Base-by-base conservation (phyloP, 2,329 filamentous ascomycete species). In the Aspergillus hiratsukae region DNA sequence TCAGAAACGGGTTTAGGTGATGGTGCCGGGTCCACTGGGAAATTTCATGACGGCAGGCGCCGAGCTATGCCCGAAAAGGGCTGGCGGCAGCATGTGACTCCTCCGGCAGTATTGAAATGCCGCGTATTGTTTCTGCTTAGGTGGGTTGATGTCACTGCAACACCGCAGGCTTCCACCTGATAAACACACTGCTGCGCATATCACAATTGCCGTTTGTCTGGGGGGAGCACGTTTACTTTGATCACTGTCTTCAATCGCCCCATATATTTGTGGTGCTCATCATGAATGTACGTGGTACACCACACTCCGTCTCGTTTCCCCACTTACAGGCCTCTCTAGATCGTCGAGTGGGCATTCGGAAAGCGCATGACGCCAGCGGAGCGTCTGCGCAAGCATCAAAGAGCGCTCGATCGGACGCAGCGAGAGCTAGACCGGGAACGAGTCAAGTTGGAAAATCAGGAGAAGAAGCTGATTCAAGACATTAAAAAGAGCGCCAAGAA, bases 401-500 rank as follows among this genome's bases (percentile, higher is more conserved):
- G 94, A 67, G 91, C 94, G 65, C 87, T 99, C 62, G 94, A 99
- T 77, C 96, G 97, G 80, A 96, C 94, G 10, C 94, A 97, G 70
- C 87, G 94, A 65, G 94, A 99, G 75, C 84, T 99, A 53, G 94
- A 99, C 71, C 88, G 96, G 61, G 93, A 97, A 74, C 85, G 94
- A 56, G 87, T 92, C 62, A 99, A 99, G 80, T 82, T 99, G 31
- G 94, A 99, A 79, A 96, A 96, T 71, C 94, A 99, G 74, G 94
- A 99, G 80, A 97, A 97, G 85, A 96, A 96, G 69, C 82, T 99
- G 53, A 88, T 97, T 53, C 83, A 87, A 62, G 93, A 97, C 71
- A 99, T 99, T 79, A 97, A 96, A 81, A 95, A 96, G 79, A 96
- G 90, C 69, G 94, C 94, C 54, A 96, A 99, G 79, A 96, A 94